Evolutionary conservation across 352 stramenopile species (phyloP), one percentile per base, ranked within the genome.

Genomic region (Blastocystis sp.): DNA sequence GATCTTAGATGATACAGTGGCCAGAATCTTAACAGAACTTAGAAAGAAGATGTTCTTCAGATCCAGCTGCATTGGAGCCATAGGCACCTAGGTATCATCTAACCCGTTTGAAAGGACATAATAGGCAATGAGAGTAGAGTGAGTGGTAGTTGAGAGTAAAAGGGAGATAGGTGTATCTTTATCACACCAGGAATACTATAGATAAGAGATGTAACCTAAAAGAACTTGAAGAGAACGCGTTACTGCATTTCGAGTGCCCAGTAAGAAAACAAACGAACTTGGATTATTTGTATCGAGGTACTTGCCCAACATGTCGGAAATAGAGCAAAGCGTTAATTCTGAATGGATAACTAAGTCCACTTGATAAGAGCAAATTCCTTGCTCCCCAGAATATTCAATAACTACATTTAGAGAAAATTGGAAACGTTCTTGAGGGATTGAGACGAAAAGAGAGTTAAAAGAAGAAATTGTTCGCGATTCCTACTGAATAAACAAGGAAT

Each of bases 371-470:
- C 54, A 32, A 61, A 32, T 32, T 5, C 54, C 19, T 61, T 61
- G 39, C 39, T 61, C 54, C 3, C 12, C 12, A 24, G 56, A 49
- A 42, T 27, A 83, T 37, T 83, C 49, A 35, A 83, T n/a, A 37
- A 83, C 39, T 19, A 83, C 27, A n/a, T 65, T 83, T 14, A 83
- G 11, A 35, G 46, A 65, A 32, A 83, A 51, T 27, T 83, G 46
- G 6, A 49, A 24, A 16, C 43, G 71, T n/a, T 29, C 9, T 39
- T 63, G 42, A 19, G 71, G 46, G 24, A 83, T 24, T 2, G 71
- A 43, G 21, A 83, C 54, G 49, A 67, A 83, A 16, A 83, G 49
- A 0, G 71, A 67, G 71, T 65, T 83, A 37, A 83, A 83, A 16
- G 51, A 51, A 21, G 71, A 83, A 37, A 39, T 32, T 11, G 39